phyloP scores from a whole-genome alignment of 2,329 filamentous ascomycete species.

The Pseudogymnoascus verrucosus region DNA sequence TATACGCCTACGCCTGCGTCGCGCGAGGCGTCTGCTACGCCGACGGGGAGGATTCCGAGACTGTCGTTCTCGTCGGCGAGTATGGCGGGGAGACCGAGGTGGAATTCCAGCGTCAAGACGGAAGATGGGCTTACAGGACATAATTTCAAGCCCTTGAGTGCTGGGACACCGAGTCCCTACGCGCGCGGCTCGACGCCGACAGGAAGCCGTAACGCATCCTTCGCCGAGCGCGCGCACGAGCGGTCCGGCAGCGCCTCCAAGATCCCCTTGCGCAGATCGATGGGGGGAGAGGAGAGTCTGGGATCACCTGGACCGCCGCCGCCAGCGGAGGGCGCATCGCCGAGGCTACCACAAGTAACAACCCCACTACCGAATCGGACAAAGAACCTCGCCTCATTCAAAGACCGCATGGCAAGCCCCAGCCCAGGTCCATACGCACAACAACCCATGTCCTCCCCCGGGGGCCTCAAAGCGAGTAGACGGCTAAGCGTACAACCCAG shows the following conservation, averaged over 20 bases:
- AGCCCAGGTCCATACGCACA: constrained; percentile 44
- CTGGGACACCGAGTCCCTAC: constrained; percentile 35
- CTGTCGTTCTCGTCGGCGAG: constrained; percentile 39
- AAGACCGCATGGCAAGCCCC: constrained; percentile 44
- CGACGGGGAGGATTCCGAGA: constrained; percentile 37
- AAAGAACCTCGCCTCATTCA: constrained; percentile 33
- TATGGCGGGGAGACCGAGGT: constrained; percentile 55
- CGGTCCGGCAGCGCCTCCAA: constrained; percentile 21
- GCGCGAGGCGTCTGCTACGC: constrained; percentile 41
- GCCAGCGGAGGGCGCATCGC: too few relatives aligned
- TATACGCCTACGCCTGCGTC: constrained; percentile 30
- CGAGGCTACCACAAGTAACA: constrained; percentile 17
- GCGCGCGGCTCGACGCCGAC: constrained; percentile 13
- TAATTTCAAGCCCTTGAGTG: constrained; percentile 55
- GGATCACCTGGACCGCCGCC: constrained; percentile 16
- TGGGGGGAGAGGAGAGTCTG: constrained; percentile 20
- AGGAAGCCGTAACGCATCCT: not conserved
- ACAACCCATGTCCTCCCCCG: constrained; percentile 20
- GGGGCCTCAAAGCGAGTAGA: not conserved
- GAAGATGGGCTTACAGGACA: constrained; percentile 58
- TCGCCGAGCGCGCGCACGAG: constrained; percentile 12
- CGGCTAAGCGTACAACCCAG: not conserved
- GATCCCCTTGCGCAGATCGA: constrained; percentile 26
- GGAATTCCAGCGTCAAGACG: constrained; percentile 62
- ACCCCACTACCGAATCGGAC: constrained; percentile 15